Evolutionary conservation across 495 filamentous ascomycete genomes (phyloP), one percentile per base, ranked within the genome.

Genomic region (Penicillium riverlandense): DNA sequence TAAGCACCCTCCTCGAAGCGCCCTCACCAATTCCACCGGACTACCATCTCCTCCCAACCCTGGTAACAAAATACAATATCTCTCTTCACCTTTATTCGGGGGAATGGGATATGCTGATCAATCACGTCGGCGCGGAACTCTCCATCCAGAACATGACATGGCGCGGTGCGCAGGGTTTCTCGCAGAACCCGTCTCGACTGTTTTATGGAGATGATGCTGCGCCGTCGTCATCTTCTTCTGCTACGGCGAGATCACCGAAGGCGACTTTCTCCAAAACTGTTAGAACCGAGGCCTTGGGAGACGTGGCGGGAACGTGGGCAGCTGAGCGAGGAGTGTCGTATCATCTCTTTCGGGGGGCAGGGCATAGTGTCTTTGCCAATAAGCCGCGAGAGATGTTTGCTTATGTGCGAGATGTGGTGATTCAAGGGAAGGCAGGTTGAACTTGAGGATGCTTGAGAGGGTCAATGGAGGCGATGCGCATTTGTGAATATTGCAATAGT

Each of bases 61-160:
- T 71, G 35, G 40, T 71, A 14, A 67, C 55, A 0, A 40, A 47
- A 9, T 43, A 66, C 37, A 70, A 65, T 11, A 41, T 69, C 44
- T 54, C 57, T 10, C 49, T 71, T 10, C 63, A 70, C 42, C 35
- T 71, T 31, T 71, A 66, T 41, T 57, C 55, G 16, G 68, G 68
- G 12, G 61, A 70, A 33, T 50, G 58, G 52, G 68, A 71, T 47
- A 57, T 70, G 55, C 35, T 70, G 29, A 46, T 68, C 45, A 71
- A 69, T 33, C 63, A 70, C 48, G 38, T 64, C 27, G 70, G 68
- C 7, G 53, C 49, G 6, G 59, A 70, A 35, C 44, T 70, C 12
- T 50, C 47, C 8, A 51, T 71, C n/a, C 62, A 70, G 48, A 71
- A 71, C 38, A 70, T 73, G 68, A 69, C 49, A 8, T 67, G 48